Evolutionary conservation across 495 filamentous ascomycete genomes (phyloP), one percentile per base, ranked within the genome.

Genomic region (Neurospora sp.): DNA sequence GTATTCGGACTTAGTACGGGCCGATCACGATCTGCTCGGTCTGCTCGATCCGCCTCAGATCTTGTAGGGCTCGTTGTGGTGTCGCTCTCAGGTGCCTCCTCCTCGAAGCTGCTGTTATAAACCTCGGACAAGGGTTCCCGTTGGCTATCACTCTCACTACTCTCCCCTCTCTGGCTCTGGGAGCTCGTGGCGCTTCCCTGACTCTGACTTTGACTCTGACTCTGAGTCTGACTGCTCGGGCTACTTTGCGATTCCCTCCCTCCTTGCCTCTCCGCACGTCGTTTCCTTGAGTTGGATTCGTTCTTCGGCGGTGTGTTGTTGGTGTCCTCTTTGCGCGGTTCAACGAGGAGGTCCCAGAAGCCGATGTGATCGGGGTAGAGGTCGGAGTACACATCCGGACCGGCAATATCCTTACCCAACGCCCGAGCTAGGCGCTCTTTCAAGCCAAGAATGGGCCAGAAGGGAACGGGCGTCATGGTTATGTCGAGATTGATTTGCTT

Each of bases 401-500:
- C 81, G 11, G 83, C 81, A 43, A 85, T 71, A 17, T 84, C 81
- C 15, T 70, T 70, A 19, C 85, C 84, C 1, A 87, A 80, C 11
- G 84, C 85, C 70, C 81, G 79, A 70, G 82, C 81, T 2, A 87
- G 77, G 3, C 84, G 82, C 74, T 86, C 84, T 69, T 83, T 84
- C n/a, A 87, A 77, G 9, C 84, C 84, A 5, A 85, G 74, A 34
- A 85, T 74, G 5, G 85, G 85, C 84, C 83, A 86, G 45, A 84
- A 74, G 3, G 81, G 79, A 8, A 86, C 82, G 3, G 74, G 77
- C n/a, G 77, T 76, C 75, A 82, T 80, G 19, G 78, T 76, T 39
- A 85, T 82, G 38, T 76, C 74, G 42, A 85, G 71, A 1, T 76
- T 76, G 2, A 77, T 36, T 24, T 15, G 31, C 15, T 45, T 73